Evolutionary conservation across 1,284 basidiomycete species (phyloP), one percentile per base, ranked within the genome.

Genomic region (Ustilago esculenta): DNA sequence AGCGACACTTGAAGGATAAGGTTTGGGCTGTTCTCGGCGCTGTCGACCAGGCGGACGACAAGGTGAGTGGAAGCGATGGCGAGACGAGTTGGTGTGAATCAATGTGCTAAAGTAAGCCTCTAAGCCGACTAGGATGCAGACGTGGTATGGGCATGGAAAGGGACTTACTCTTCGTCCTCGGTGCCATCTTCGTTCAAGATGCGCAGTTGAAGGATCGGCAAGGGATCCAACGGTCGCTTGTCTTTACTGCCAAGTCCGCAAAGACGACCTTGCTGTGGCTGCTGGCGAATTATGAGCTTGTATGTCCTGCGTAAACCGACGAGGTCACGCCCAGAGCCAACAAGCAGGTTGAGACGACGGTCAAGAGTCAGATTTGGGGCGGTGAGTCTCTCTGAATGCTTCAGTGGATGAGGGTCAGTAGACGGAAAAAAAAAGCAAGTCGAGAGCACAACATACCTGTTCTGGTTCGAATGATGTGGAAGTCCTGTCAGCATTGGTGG

Each of bases 231-330:
- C 5, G 72, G 71, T 11, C 73, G 53, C 33, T 69, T 65, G 41
- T 75, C 71, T 41, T 74, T 73, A 51, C 55, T 67, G 24, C 73
- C 70, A 8, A 76, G 56, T 2, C 66, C 72, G 30, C 70, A 71
- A 1, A 69, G 54, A 10, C 71, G 56, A 4, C 73, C 73, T 27
- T 69, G 67, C 25, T 53, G 44, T 39, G 73, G 73, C 27, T 71
- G 65, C 49, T 76, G 72, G 7, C 68, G 60, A 4, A 74, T 58
- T 25, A 46, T 70, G 9, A 76, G 54, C 32, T 35, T 20, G 37
- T 72, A 74, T 2, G 37, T 44, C 34, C 72, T 75, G 45, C 18
- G 32, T 5, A 5, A 29, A 17, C n/a, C 15, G 41, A 32, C 23
- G 23, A 10, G n/a, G n/a, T n/a, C n/a, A n/a, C n/a, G n/a, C n/a